These are phyloP conservation scores for Nannochloropsis gaditana DNA, from an alignment of 108 stramenopile genomes.

Conservation along the genomic window DNA sequence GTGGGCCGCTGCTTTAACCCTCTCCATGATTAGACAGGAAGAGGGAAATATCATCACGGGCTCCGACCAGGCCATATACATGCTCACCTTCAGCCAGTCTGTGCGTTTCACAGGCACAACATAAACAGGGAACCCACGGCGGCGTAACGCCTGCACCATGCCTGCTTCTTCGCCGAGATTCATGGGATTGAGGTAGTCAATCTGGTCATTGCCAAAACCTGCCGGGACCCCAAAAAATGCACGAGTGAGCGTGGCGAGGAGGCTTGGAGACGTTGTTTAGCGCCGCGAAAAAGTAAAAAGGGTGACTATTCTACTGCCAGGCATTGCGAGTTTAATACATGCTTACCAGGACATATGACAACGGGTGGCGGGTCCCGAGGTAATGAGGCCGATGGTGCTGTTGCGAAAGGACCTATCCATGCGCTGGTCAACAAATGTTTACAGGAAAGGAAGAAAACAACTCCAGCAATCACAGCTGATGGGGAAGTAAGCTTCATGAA, in stretches of 20 bases:
- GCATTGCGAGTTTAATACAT: background rate
- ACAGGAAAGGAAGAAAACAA: no score
- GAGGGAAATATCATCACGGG: no score
- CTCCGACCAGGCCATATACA: no score
- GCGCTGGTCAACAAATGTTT: background rate
- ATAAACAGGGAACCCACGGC: constrained; percentile 58
- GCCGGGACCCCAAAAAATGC: constrained; percentile 49
- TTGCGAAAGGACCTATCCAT: background rate
- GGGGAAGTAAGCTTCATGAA: no score
- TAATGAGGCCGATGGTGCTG: background rate
- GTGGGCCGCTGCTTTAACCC: no score
- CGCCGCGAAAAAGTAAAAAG: no score
- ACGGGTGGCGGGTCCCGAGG: background rate
- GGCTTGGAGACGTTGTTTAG: no score
- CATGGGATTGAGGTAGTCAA: constrained; percentile 63
- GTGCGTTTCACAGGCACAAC: constrained; percentile 65
- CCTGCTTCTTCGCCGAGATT: constrained; percentile 52
- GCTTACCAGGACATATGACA: background rate
- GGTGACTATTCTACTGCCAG: no score
- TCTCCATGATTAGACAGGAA: no score
- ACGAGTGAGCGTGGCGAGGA: no score
- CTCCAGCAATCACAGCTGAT: no score
- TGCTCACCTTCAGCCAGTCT: constrained; percentile 67
- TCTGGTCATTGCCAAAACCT: constrained; percentile 72
- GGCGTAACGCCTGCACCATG: constrained; percentile 52